Conservation (phyloP, 768 basidiomycete species). For the Boletus patriciae region DNA sequence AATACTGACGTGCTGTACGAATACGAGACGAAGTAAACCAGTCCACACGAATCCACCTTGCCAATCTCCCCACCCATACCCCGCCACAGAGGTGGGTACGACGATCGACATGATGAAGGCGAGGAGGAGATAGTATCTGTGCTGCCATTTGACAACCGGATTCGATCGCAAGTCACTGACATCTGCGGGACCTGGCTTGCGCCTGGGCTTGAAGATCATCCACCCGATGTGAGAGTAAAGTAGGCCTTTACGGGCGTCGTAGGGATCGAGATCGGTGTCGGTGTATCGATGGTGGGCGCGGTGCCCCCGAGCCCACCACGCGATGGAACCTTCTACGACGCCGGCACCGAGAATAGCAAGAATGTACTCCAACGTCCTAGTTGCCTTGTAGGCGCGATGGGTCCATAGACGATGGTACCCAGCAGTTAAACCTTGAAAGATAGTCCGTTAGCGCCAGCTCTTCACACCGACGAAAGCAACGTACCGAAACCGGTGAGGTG, state of each 20-base stretch:
- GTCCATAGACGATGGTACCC: slow-evolving; percentile 97
- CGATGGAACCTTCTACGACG: slow-evolving; percentile 90
- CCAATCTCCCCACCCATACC: slow-evolving; percentile 79
- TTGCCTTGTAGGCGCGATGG: slow-evolving; percentile 89
- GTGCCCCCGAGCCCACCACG: slow-evolving; percentile 96
- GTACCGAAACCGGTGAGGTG: slow-evolving; percentile 73
- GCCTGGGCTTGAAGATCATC: slow-evolving; percentile 88
- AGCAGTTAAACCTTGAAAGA: slow-evolving; percentile 64
- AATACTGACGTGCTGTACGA: slow-evolving; percentile 80
- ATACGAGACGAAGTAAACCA: slow-evolving; percentile 70
- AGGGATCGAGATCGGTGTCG: slow-evolving; percentile 92
- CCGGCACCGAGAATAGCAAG: slow-evolving; percentile 84
- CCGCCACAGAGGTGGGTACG: slow-evolving; percentile 53
- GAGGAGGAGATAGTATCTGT: slow-evolving; percentile 67
- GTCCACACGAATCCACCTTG: slow-evolving; percentile 85
- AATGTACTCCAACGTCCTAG: slow-evolving; percentile 76
- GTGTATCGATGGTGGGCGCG: slow-evolving; percentile 94
- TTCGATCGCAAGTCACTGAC: slow-evolving; percentile 79
- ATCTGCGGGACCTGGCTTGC: slow-evolving; percentile 83
- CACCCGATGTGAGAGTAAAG: slow-evolving; percentile 82
- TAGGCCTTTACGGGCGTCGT: slow-evolving; percentile 85
- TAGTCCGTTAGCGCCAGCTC: neutral
- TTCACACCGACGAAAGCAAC: slow-evolving; percentile 20
- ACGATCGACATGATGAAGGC: slow-evolving; percentile 65
- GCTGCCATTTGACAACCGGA: slow-evolving; percentile 80